Percentiles rank a stretch among this genome's conserved stretches.
These are phyloP conservation scores for Plantago rigida DNA, from an alignment of 305 asterid genomes.

Conservation along the genomic window DNA sequence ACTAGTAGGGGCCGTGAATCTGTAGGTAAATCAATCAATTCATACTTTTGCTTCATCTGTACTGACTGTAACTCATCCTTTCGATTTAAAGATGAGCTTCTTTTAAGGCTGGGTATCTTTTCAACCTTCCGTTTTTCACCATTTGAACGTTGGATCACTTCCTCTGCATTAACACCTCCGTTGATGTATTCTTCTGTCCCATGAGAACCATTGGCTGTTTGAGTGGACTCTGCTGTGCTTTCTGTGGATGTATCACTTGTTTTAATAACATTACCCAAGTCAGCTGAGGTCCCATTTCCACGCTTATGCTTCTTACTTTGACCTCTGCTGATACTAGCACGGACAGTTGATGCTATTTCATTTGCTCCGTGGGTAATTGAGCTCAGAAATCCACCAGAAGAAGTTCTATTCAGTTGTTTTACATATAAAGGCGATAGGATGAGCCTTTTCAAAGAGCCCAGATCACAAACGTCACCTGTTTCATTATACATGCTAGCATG, in stretches of 20 bases:
- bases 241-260: slow-evolving; percentile 51
- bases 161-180: slow-evolving; percentile 37
- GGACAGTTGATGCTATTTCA: slow-evolving; percentile 88
- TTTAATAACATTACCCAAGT: slow-evolving; percentile 41
- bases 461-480: slow-evolving; percentile 81
- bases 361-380: slow-evolving; percentile 94
- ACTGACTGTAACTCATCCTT: slow-evolving; percentile 50
- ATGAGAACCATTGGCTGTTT: slow-evolving; percentile 41
- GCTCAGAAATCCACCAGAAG: slow-evolving; percentile 70
- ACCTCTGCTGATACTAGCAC: slow-evolving; percentile 80
- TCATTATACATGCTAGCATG: slow-evolving; percentile 68
- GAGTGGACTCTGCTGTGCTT: slow-evolving; percentile 35
- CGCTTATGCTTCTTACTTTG: slow-evolving; percentile 70
- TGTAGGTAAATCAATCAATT: slow-evolving; percentile 80
- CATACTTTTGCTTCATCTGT: slow-evolving; percentile 57
- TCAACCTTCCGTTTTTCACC: slow-evolving; percentile 49
- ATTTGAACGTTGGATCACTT: slow-evolving; percentile 37
- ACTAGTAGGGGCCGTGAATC: slow-evolving; percentile 85
- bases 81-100: slow-evolving; percentile 52
- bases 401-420: slow-evolving; percentile 44
- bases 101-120: slow-evolving; percentile 45
- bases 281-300: slow-evolving; percentile 45
- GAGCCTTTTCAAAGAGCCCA: slow-evolving; percentile 81
- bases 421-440: slow-evolving; percentile 77
- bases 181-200: slow-evolving; percentile 45